A percentile compares a stretch with the other conserved stretches of the same genome.
phyloP scores from a whole-genome alignment of 2,329 filamentous ascomycete species.

The Alternaria alternata region DNA sequence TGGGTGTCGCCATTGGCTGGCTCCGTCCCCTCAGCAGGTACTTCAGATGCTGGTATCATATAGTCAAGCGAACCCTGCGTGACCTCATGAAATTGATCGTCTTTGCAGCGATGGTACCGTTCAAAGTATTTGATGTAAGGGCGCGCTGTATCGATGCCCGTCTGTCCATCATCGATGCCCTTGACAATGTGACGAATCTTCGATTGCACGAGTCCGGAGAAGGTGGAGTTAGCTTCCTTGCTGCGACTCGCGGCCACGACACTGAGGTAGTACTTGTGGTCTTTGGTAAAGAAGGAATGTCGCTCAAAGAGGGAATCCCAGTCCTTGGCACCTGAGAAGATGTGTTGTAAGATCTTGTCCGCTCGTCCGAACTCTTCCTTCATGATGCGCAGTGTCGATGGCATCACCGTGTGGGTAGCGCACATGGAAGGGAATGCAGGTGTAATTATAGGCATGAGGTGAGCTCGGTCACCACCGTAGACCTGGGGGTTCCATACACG shows the following conservation, averaged over 20 bases:
- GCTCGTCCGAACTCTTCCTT: slow-evolving; percentile 82
- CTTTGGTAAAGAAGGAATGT: slow-evolving; percentile 91
- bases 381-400: slow-evolving; percentile 85
- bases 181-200: slow-evolving; percentile 87
- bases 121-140: slow-evolving; percentile 95
- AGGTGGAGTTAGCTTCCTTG: slow-evolving; percentile 84
- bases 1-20: slow-evolving; percentile 51
- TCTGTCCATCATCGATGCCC: slow-evolving; percentile 79
- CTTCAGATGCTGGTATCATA: slow-evolving; percentile 62
- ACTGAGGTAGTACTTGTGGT: slow-evolving; percentile 95
- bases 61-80: slow-evolving; percentile 69
- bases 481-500: slow-evolving; percentile 95
- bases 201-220: slow-evolving; percentile 93
- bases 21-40: slow-evolving; percentile 54
- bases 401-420: slow-evolving; percentile 90
- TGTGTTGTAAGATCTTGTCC: slow-evolving; percentile 77
- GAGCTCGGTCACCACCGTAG: slow-evolving; percentile 81
- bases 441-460: slow-evolving; percentile 98
- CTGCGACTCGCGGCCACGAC: slow-evolving; percentile 83
- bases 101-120: slow-evolving; percentile 74
- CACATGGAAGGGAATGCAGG: slow-evolving; percentile 98
- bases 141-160: slow-evolving; percentile 79
- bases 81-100: slow-evolving; percentile 68
- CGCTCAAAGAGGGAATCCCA: slow-evolving; percentile 92
- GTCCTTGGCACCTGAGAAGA: slow-evolving; percentile 75